Conservation (phyloP, 305 asterid species). For the Solanum aculeatissimum region DNA sequence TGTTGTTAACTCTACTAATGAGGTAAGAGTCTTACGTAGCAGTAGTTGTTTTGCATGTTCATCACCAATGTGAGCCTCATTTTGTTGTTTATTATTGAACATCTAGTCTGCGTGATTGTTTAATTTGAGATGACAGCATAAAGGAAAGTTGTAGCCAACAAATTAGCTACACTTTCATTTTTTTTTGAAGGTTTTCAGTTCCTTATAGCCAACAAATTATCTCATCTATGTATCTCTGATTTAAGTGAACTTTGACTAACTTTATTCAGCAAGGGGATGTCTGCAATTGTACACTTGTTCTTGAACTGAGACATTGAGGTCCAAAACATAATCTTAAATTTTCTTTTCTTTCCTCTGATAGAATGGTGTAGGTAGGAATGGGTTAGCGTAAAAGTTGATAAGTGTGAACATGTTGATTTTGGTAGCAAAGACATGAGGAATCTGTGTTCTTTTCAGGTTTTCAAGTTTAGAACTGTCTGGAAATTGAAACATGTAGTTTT, state of each 20-base stretch:
- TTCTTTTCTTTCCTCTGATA: neutral
- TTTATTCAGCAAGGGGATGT: neutral
- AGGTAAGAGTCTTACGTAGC: slow-evolving; percentile 28
- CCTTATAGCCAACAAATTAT: neutral
- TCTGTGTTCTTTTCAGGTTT: neutral
- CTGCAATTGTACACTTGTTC: neutral
- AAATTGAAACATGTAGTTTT: neutral
- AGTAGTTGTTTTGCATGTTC: neutral
- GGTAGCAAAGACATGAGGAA: neutral
- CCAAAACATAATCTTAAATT: neutral
- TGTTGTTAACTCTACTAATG: slow-evolving; percentile 80
- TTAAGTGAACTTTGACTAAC: neutral
- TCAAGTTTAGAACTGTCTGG: neutral
- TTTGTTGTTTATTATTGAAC: neutral
- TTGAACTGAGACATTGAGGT: neutral
- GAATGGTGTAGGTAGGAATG: neutral
- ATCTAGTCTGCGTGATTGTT: neutral
- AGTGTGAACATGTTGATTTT: neutral
- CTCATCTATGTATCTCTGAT: neutral
- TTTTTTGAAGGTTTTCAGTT: neutral
- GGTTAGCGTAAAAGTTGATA: neutral
- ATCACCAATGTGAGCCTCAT: neutral
- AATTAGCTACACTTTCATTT: neutral
- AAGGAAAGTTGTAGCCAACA: neutral
- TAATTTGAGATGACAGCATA: neutral